phyloP scores from a whole-genome alignment of 441 rosid species.

The Gossypium trilobum region DNA sequence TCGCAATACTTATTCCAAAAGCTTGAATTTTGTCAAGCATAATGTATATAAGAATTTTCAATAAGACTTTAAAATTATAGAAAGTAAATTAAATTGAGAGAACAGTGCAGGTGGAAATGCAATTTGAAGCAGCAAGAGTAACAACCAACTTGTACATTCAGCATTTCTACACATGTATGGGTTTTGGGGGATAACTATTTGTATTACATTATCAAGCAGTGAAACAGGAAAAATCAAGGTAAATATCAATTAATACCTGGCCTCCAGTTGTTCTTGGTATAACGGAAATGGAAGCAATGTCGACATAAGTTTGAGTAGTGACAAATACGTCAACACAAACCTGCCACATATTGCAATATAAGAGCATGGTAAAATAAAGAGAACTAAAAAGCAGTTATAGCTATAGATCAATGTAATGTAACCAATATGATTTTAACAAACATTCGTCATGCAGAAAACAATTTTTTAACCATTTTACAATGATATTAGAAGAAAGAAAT shows the following conservation, averaged over 20 bases:
- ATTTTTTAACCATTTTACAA: background rate
- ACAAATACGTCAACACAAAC: slow-evolving; percentile 86
- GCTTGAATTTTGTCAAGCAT: background rate
- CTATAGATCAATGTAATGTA: background rate
- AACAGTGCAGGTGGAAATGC: background rate
- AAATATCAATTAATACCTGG: slow-evolving; percentile 44
- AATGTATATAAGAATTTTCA: background rate
- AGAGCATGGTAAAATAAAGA: slow-evolving; percentile 1
- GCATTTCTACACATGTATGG: background rate
- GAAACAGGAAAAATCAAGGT: background rate
- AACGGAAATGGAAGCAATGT: slow-evolving; percentile 78
- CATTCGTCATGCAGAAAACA: background rate
- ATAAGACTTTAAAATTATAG: background rate
- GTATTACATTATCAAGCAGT: background rate
- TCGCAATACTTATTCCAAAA: background rate
- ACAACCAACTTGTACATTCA: background rate
- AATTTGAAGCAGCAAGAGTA: background rate
- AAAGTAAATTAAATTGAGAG: background rate
- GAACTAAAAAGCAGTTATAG: slow-evolving; percentile 11
- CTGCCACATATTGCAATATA: slow-evolving; percentile 31
- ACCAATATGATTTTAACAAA: slow-evolving; percentile 4
- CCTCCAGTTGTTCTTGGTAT: slow-evolving; percentile 90
- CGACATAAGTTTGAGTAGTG: slow-evolving; percentile 73
- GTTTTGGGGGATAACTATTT: background rate
- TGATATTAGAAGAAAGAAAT: background rate